Conservation (phyloP, 2,329 filamentous ascomycete genomes). For the Colletotrichum sp. region DNA sequence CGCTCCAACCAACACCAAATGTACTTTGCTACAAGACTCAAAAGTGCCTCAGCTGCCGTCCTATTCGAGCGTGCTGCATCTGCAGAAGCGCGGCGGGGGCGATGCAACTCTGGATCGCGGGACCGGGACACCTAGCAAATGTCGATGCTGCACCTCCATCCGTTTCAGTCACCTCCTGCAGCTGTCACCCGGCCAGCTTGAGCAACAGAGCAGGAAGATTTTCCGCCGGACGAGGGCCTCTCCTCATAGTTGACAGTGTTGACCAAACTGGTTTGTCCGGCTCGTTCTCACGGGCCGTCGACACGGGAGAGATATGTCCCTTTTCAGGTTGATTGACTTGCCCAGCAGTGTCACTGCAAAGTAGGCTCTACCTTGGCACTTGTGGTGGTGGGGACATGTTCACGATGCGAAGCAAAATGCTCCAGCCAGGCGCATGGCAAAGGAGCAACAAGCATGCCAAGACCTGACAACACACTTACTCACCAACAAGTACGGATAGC, state of each 20-base stretch:
- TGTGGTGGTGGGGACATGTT: neutral
- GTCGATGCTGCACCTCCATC: constrained; percentile 5
- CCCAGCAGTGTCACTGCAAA: neutral
- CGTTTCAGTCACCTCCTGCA: constrained; percentile 5
- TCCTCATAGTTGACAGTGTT: neutral
- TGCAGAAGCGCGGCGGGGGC: neutral
- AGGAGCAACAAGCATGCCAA: neutral
- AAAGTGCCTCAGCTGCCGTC: neutral
- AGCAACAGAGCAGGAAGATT: neutral
- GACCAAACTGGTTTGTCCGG: neutral
- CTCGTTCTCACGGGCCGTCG: neutral
- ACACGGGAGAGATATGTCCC: neutral
- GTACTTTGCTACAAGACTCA: neutral
- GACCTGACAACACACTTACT: neutral
- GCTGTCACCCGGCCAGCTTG: neutral
- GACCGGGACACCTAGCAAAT: neutral
- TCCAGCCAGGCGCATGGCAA: neutral
- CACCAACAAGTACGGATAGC: neutral
- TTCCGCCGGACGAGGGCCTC: neutral
- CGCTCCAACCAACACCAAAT: neutral
- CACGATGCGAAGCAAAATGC: neutral
- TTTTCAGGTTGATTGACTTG: neutral
- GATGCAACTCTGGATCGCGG: constrained; percentile 10
- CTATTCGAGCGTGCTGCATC: constrained; percentile 2
- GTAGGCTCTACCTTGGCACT: neutral